Conservation (phyloP, 805 yeast species). For the Yamadazyma sp. region DNA sequence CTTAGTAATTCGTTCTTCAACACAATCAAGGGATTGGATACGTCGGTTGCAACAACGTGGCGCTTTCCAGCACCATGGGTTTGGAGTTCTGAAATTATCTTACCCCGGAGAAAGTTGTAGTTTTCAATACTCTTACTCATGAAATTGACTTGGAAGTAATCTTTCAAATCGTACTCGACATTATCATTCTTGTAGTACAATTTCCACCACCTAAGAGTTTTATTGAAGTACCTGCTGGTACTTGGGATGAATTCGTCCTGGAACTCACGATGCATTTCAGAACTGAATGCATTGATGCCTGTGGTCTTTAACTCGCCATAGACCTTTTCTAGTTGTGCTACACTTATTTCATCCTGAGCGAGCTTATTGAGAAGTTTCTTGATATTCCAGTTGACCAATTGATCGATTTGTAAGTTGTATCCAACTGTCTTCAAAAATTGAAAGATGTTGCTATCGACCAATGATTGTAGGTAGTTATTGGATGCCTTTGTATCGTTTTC, state of each 20-base stretch:
- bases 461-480: conserved; percentile 26
- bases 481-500: conserved; percentile 33
- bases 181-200: conserved; percentile 43
- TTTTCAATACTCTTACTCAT: conserved; percentile 40
- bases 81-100: conserved; percentile 30
- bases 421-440: conserved; percentile 32
- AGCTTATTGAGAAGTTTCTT: conserved; percentile 19
- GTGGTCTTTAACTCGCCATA: conserved; percentile 22
- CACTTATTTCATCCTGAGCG: conserved; percentile 14
- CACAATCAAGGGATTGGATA: conserved; percentile 30
- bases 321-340: conserved; percentile 17
- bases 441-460: conserved; percentile 35
- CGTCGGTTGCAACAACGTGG: conserved; percentile 9
- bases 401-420: conserved; percentile 27
- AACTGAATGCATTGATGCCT: conserved; percentile 29
- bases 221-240: conserved; percentile 28
- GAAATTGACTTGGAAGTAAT: conserved; percentile 33
- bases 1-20: conserved; percentile 33
- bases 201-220: conserved; percentile 41
- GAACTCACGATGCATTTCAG: conserved; percentile 34
- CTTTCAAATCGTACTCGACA: conserved; percentile 43
- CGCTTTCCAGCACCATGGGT: conserved; percentile 25
- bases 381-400: conserved; percentile 22
- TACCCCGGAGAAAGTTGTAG: conserved; percentile 39
- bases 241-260: conserved; percentile 35